A percentile compares a stretch with the other conserved stretches of the same genome.
These are phyloP conservation scores for Xylaria venustula DNA, from an alignment of 495 filamentous ascomycete genomes.

Conservation along the genomic window DNA sequence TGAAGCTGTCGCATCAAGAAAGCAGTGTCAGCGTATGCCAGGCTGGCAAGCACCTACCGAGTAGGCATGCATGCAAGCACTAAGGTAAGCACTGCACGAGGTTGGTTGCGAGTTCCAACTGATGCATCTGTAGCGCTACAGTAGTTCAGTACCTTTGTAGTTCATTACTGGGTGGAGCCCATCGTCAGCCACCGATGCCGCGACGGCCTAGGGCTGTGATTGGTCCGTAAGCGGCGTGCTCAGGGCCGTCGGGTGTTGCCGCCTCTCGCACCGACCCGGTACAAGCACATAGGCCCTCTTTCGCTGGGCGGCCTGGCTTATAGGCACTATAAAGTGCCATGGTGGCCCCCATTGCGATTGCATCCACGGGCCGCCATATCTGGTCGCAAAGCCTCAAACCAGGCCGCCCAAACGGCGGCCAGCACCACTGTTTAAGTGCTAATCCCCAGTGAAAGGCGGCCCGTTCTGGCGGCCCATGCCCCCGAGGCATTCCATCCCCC, in stretches of 20 bases:
- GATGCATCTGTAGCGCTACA: no score
- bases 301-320: background rate
- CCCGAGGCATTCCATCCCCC: conserved; percentile 5
- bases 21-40: background rate
- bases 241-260: background rate
- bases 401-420: conserved; percentile 29
- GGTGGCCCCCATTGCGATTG: conserved; percentile 10
- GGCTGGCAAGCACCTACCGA: no score
- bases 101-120: no score
- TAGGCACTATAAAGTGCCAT: conserved; percentile 26
- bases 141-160: no score
- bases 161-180: background rate
- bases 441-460: conserved; percentile 14
- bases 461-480: conserved; percentile 25
- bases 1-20: conserved; percentile 5
- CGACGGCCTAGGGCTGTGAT: conserved; percentile 19
- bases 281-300: background rate
- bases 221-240: conserved; percentile 14
- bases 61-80: no score
- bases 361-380: conserved; percentile 17
- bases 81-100: no score
- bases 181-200: conserved; percentile 27
- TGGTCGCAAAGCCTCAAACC: conserved; percentile 29
- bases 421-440: conserved; percentile 19
- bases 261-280: conserved; percentile 4